Evolutionary conservation across 768 basidiomycete genomes (phyloP), one percentile per base, ranked within the genome.

Genomic region (Mycena indigotica): DNA sequence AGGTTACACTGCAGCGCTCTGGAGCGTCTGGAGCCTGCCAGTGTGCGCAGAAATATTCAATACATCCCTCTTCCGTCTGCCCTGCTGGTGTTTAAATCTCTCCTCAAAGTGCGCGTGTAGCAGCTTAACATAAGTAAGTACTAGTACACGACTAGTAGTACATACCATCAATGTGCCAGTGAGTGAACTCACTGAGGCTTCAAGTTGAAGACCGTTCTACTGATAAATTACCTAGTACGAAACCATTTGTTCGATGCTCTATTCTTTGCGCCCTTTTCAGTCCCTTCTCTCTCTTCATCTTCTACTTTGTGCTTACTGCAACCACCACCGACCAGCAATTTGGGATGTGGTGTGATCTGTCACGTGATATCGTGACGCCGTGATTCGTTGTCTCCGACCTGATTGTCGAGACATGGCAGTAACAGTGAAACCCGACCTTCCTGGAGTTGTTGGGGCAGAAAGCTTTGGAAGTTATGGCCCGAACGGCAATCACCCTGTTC

Each of bases 151-250:
- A n/a, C n/a, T n/a, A n/a, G n/a, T n/a, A n/a, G n/a, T n/a, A n/a
- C n/a, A n/a, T 89, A 89, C 66, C 84, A 83, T 50, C 92, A 94
- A 70, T 94, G 93, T 59, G 84, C 38, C 80, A 84, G 68, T 70
- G 76, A n/a, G 77, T 84, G 1, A 73, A 81, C 17, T n/a, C n/a
- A n/a, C n/a, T n/a, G n/a, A n/a, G n/a, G n/a, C n/a, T n/a, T n/a
- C n/a, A n/a, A n/a, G n/a, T 67, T 84, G 29, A 63, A 72, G 46
- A 79, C 72, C 5, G 61, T 90, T 28, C 53, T 73, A 84, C 28
- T 82, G 84, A 63, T 81, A 92, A 77, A 54, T 82, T 89, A 28
- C 91, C 92, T n/a, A 87, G 91, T 93, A 71, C 56, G 87, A 77
- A 5, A 13, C 23, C 48, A 59, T 16, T 28, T 17, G 44, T 13